A percentile compares a stretch with the other conserved stretches of the same genome.
Conservation (phyloP, 2,329 filamentous ascomycete genomes). For the Cercospora janseana region DNA sequence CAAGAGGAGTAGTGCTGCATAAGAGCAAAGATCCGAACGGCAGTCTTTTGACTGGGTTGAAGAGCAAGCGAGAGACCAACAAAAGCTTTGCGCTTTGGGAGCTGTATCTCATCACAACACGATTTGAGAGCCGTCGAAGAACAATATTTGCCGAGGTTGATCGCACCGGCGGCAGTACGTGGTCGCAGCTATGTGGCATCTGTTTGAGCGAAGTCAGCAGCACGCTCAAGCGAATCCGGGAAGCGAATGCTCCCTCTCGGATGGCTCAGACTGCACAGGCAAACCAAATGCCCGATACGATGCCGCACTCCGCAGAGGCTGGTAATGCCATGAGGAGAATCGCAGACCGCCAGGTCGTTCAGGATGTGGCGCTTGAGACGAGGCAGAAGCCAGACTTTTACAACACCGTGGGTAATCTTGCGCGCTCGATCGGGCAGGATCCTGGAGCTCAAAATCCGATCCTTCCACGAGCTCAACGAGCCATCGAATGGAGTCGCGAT, state of each 20-base stretch:
- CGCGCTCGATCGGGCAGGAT: slow-evolving; percentile 51
- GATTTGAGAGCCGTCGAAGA: slow-evolving; percentile 71
- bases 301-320: slow-evolving; percentile 21
- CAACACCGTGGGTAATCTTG: slow-evolving; percentile 45
- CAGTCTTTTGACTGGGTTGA: slow-evolving; percentile 79
- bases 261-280: slow-evolving; percentile 25
- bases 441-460: slow-evolving; percentile 40
- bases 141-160: slow-evolving; percentile 86
- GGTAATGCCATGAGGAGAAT: slow-evolving; percentile 31
- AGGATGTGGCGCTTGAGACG: slow-evolving; percentile 30
- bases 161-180: slow-evolving; percentile 71
- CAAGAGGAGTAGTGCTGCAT: slow-evolving; percentile 29
- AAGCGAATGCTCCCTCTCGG: slow-evolving; percentile 33
- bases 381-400: slow-evolving; percentile 22
- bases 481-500: slow-evolving; percentile 30
- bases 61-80: slow-evolving; percentile 75
- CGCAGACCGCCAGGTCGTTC: slow-evolving; percentile 28
- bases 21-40: slow-evolving; percentile 71
- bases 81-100: slow-evolving; percentile 92
- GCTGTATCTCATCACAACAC: slow-evolving; percentile 72
- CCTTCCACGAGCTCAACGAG: slow-evolving; percentile 39
- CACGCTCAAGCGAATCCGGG: slow-evolving; percentile 66
- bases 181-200: slow-evolving; percentile 71
- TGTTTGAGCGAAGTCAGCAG: slow-evolving; percentile 68
- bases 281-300: slow-evolving; percentile 19